Evolutionary conservation across 345 rosid species (phyloP).

Genomic region (Arabidopsis suecica): DNA sequence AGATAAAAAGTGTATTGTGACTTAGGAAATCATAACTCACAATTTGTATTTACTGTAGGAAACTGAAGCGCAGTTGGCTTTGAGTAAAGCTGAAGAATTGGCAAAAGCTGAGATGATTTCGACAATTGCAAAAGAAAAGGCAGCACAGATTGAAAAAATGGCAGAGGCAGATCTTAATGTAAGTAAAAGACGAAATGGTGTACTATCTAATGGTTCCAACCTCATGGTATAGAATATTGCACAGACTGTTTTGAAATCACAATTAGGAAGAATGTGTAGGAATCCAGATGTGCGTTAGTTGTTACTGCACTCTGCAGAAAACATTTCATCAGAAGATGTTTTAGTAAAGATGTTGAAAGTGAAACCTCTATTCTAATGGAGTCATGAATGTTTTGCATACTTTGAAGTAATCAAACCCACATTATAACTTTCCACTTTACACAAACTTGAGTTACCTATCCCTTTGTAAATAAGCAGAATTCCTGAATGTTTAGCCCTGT

Average conservation of each 20-base stretch:
- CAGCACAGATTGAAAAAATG: constrained; percentile 79
- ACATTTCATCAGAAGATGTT: background rate
- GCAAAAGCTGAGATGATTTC: constrained; percentile 84
- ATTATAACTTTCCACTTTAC: constrained; percentile 1
- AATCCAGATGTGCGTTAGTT: constrained; percentile 14
- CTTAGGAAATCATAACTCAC: constrained; percentile 38
- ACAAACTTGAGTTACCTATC: constrained; percentile 2
- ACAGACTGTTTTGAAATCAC: constrained; percentile 3
- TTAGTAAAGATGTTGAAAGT: constrained; percentile 10
- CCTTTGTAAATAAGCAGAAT: constrained; percentile 7
- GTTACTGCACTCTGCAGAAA: constrained; percentile 9
- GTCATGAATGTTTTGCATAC: constrained; percentile 1
- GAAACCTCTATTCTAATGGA: background rate
- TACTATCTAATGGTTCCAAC: constrained; percentile 6
- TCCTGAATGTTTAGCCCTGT: constrained; percentile 8
- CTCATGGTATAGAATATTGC: constrained; percentile 19
- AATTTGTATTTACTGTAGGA: constrained; percentile 57
- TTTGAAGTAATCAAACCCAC: constrained; percentile 16
- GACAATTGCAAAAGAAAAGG: constrained; percentile 78
- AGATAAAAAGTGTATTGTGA: constrained; percentile 15
- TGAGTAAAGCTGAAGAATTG: constrained; percentile 66
- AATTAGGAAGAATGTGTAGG: constrained; percentile 11
- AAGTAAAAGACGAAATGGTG: constrained; percentile 39
- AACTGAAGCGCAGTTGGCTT: constrained; percentile 65
- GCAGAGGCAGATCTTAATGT: constrained; percentile 94